These are phyloP conservation scores for Trichoderma lentiforme DNA, from an alignment of 2,329 filamentous ascomycete genomes.

Conservation along the genomic window DNA sequence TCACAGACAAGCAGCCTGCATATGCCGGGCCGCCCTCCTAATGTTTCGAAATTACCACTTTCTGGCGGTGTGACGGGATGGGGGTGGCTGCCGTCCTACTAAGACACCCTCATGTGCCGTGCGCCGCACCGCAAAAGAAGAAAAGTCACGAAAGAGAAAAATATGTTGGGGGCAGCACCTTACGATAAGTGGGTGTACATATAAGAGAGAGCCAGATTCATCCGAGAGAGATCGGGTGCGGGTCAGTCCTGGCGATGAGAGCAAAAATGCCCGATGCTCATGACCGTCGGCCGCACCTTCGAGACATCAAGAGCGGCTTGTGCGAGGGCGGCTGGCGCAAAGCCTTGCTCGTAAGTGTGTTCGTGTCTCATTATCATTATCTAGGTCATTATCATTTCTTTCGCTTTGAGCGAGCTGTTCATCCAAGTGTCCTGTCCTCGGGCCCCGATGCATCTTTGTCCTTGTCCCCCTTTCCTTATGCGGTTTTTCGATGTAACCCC, in stretches of 20 bases:
- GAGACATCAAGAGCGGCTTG: not conserved
- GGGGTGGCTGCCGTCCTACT: not conserved
- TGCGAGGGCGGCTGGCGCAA: not conserved
- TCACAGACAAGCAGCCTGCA: not conserved
- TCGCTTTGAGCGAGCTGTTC: not conserved
- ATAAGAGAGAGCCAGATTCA: not conserved
- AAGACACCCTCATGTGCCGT: not conserved
- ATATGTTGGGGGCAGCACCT: not conserved
- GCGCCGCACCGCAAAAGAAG: not conserved
- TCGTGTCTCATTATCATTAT: constrained; percentile 15
- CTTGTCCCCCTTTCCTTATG: not conserved
- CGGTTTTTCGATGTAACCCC: not conserved
- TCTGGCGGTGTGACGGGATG: not conserved
- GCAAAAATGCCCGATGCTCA: not conserved
- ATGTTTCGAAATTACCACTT: not conserved
- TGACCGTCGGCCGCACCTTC: not conserved
- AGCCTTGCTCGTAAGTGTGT: not conserved
- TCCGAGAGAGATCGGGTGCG: not conserved
- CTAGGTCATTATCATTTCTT: constrained; percentile 3
- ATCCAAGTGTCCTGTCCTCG: not conserved
- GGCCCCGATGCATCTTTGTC: not conserved
- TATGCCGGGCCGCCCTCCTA: not conserved
- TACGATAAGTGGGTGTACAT: not conserved
- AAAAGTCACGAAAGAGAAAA: not conserved
- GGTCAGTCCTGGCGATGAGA: not conserved